Evolutionary conservation across 1,284 basidiomycete species (phyloP).

Genomic region (Laetiporus sulphureus): DNA sequence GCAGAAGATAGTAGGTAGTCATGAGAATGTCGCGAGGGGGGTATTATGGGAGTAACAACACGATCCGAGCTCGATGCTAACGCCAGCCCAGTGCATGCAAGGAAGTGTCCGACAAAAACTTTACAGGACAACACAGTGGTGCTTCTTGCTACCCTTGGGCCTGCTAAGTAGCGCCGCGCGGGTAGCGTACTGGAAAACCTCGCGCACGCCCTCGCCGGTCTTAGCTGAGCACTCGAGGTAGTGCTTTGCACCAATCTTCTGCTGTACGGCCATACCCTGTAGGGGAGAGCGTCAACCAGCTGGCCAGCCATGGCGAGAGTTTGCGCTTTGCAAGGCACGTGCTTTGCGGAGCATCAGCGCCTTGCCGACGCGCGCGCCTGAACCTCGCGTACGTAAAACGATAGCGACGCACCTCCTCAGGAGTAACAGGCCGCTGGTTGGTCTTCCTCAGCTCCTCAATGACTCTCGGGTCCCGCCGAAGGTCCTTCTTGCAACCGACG

Average conservation of each 20-base stretch:
- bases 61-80: slow-evolving; percentile 2
- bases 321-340: slow-evolving; percentile 1
- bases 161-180: slow-evolving; percentile 50
- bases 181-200: slow-evolving; percentile 75
- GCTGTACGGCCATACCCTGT: slow-evolving; percentile 64
- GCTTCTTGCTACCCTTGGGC: slow-evolving; percentile 32
- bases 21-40: slow-evolving; percentile 19
- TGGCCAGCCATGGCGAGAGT: too few relatives aligned
- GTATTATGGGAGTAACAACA: slow-evolving; percentile 19
- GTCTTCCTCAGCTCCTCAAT: slow-evolving; percentile 57
- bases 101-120: slow-evolving; percentile 5
- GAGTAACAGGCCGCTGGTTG: slow-evolving; percentile 54
- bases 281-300: slow-evolving; percentile 3
- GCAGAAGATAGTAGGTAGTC: slow-evolving; percentile 26
- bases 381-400: too few relatives aligned
- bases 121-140: slow-evolving; percentile 48
- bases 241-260: slow-evolving; percentile 68
- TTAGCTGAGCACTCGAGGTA: slow-evolving; percentile 75
- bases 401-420: slow-evolving; percentile 44
- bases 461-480: slow-evolving; percentile 47
- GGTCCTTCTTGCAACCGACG: slow-evolving; percentile 74
- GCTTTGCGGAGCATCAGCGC: neutral
- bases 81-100: slow-evolving; percentile 4
- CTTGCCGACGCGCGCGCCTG: too few relatives aligned
- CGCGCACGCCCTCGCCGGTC: slow-evolving; percentile 67